Percentiles rank a stretch among this genome's conserved stretches.
Conservation (phyloP, 2,329 filamentous ascomycete genomes). For the Lecanicillium sp. region DNA sequence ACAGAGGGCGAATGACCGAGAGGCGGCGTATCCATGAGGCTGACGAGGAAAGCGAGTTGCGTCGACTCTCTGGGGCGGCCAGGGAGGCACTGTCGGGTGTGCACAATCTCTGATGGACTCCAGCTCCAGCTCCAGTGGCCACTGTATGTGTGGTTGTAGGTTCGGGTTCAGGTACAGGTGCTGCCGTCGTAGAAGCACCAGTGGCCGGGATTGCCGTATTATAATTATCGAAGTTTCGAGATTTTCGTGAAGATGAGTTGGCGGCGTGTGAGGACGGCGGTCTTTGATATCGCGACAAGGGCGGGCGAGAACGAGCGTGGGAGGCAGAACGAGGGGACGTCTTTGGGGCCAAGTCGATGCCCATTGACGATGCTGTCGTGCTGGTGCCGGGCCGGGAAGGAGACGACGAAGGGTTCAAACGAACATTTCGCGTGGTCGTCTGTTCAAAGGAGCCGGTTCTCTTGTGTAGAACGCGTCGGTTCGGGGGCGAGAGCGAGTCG, state of each 20-base stretch:
- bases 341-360: constrained; percentile 2
- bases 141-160: too few species aligned
- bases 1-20: constrained; percentile 52
- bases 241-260: too few species aligned
- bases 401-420: constrained; percentile 1
- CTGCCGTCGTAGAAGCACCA: too few species aligned
- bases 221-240: too few species aligned
- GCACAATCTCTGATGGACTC: too few species aligned
- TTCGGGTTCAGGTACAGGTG: too few species aligned
- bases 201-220: too few species aligned
- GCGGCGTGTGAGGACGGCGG: constrained; percentile 29
- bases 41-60: constrained; percentile 53
- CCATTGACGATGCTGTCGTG: constrained; percentile 1
- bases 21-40: constrained; percentile 68
- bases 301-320: constrained; percentile 22
- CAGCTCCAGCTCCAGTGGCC: too few species aligned
- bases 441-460: constrained; percentile 7
- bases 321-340: constrained; percentile 20
- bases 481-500: constrained; percentile 14
- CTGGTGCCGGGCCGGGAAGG: constrained; percentile 3
- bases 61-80: constrained; percentile 28
- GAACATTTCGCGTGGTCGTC: constrained; percentile 10
- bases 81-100: background rate
- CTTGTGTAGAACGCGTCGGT: constrained; percentile 13
- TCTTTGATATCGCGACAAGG: constrained; percentile 29